A percentile compares a stretch with the other conserved stretches of the same genome.
Evolutionary conservation across 345 rosid genomes (phyloP).

Genomic region (Eucalyptus pauciflora): DNA sequence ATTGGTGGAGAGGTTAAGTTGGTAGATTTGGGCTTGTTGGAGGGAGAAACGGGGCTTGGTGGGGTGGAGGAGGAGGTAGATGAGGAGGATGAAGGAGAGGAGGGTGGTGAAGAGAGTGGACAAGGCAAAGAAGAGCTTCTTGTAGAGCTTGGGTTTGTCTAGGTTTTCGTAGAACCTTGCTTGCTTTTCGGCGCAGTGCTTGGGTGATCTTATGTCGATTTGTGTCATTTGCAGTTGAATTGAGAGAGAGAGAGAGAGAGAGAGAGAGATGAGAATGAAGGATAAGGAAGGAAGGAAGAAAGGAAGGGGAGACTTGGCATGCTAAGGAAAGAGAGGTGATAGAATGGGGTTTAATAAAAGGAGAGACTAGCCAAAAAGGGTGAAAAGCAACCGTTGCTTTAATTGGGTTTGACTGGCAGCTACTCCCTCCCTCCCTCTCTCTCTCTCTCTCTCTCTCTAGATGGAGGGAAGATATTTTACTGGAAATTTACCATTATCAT

Average conservation of each 20-base stretch:
- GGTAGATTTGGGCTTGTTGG: conserved; percentile 50
- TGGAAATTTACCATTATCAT: not conserved
- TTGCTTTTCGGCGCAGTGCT: conserved; percentile 59
- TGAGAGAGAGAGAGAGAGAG: not conserved
- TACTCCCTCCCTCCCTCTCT: not conserved
- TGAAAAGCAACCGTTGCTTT: not conserved
- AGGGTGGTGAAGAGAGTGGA: conserved; percentile 43
- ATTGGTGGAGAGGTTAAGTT: conserved; percentile 48
- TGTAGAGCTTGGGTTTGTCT: conserved; percentile 3
- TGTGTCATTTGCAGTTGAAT: conserved; percentile 52
- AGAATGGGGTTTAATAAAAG: not conserved
- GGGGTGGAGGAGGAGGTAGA: conserved; percentile 75
- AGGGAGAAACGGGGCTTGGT: conserved; percentile 68
- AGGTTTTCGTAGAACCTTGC: conserved; percentile 12
- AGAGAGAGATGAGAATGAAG: not conserved
- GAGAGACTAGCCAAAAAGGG: not conserved
- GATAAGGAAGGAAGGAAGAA: not conserved
- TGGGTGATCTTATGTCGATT: conserved; percentile 46
- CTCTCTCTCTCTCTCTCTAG: not conserved
- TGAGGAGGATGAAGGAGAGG: conserved; percentile 43
- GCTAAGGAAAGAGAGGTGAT: not conserved
- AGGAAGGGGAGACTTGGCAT: not conserved
- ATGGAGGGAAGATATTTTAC: not conserved
- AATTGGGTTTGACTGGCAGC: not conserved
- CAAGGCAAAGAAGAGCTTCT: conserved; percentile 45